Evolutionary conservation across 2,329 filamentous ascomycete species (phyloP).

Genomic region (Zelopaecilomyces penicillatus): DNA sequence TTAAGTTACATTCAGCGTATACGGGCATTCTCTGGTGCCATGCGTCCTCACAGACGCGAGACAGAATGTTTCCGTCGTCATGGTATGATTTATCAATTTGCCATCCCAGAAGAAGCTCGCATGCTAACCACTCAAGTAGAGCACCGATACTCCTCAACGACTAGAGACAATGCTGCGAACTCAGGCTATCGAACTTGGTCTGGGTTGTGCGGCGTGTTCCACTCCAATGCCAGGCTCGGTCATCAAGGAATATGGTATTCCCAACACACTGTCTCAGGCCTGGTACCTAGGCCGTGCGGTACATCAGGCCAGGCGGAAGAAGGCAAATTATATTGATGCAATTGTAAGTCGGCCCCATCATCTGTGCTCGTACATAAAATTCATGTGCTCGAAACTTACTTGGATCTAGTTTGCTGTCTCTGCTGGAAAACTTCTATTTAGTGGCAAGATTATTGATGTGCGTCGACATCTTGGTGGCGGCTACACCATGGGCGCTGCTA

Average conservation of each 20-base stretch:
- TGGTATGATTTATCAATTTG: slow-evolving; percentile 14
- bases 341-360: slow-evolving; percentile 12
- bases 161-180: slow-evolving; percentile 28
- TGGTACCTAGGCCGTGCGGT: slow-evolving; percentile 27
- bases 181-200: slow-evolving; percentile 29
- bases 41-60: slow-evolving; percentile 29
- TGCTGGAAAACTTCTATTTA: slow-evolving; percentile 28
- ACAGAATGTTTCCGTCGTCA: slow-evolving; percentile 26
- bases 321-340: slow-evolving; percentile 20
- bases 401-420: slow-evolving; percentile 19
- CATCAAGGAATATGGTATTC: slow-evolving; percentile 25
- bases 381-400: slow-evolving; percentile 25
- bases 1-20: slow-evolving; percentile 29
- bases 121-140: slow-evolving; percentile 13
- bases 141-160: slow-evolving; percentile 24
- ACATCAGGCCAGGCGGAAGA: slow-evolving; percentile 19
- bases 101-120: not conserved
- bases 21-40: slow-evolving; percentile 27
- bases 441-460: slow-evolving; percentile 33
- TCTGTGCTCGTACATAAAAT: not conserved
- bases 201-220: slow-evolving; percentile 27
- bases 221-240: slow-evolving; percentile 24
- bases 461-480: slow-evolving; percentile 29
- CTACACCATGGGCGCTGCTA: slow-evolving; percentile 32
- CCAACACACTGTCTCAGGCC: slow-evolving; percentile 25